Conservation (phyloP, 2,329 filamentous ascomycete genomes). For the Microsporum audouinii region DNA sequence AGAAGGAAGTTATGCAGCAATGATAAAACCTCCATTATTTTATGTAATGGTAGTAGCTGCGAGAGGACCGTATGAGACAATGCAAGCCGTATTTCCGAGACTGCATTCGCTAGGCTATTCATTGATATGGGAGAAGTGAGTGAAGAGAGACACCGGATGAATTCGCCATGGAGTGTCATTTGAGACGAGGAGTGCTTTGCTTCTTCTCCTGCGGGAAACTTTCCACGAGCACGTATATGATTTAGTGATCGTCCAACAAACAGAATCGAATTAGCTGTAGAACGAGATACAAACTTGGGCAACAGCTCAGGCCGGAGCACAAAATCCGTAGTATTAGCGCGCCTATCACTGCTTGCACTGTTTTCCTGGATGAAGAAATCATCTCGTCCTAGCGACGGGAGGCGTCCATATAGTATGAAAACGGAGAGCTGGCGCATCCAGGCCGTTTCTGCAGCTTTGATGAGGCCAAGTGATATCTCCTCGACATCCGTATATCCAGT, state of each 20-base stretch:
- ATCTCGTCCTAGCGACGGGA: conserved; percentile 63
- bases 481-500: conserved; percentile 86
- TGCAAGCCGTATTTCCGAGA: conserved; percentile 66
- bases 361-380: conserved; percentile 71
- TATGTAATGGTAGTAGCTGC: conserved; percentile 63
- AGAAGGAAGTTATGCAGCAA: conserved; percentile 80
- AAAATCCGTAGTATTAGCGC: conserved; percentile 44
- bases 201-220: conserved; percentile 23
- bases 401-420: conserved; percentile 79
- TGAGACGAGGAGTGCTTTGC: conserved; percentile 45
- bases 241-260: conserved; percentile 86
- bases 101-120: conserved; percentile 56
- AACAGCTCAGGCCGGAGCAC: conserved; percentile 49
- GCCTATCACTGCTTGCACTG: conserved; percentile 26
- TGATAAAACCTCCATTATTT: conserved; percentile 64
- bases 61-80: conserved; percentile 76
- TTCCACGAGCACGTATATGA: conserved; percentile 54
- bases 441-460: conserved; percentile 69
- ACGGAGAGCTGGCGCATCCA: conserved; percentile 86
- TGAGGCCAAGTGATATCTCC: conserved; percentile 58
- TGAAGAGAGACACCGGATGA: conserved; percentile 50
- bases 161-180: conserved; percentile 38
- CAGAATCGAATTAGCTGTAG: conserved; percentile 70
- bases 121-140: conserved; percentile 64
- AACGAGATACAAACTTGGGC: conserved; percentile 64